A percentile compares a stretch with the other conserved stretches of the same genome.
Conservation (phyloP, 495 filamentous ascomycete species). For the Hypoxylon lenormandii region DNA sequence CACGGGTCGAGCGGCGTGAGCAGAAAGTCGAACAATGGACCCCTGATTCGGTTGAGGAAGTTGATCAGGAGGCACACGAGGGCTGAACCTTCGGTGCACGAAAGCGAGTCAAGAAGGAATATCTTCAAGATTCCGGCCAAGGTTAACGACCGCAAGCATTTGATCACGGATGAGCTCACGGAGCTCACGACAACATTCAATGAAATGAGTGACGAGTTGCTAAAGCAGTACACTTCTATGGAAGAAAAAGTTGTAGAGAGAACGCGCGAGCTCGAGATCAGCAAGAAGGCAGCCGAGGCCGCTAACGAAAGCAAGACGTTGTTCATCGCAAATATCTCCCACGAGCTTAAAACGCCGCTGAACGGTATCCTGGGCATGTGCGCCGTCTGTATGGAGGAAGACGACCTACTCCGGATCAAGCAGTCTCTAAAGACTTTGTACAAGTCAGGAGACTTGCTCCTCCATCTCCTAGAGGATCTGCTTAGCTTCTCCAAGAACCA, state of each 20-base stretch:
- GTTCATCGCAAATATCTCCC: constrained; percentile 95
- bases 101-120: constrained; percentile 62
- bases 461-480: constrained; percentile 89
- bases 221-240: constrained; percentile 83
- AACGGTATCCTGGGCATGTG: constrained; percentile 96
- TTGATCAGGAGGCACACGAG: constrained; percentile 50
- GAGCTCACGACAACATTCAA: constrained; percentile 90
- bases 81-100: constrained; percentile 51
- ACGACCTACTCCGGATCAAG: constrained; percentile 79
- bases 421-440: constrained; percentile 86
- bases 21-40: constrained; percentile 56
- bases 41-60: constrained; percentile 52
- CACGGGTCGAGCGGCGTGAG: constrained; percentile 52
- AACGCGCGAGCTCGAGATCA: constrained; percentile 84
- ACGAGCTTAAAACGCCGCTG: constrained; percentile 90
- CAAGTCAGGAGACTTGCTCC: constrained; percentile 86
- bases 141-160: constrained; percentile 78
- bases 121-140: constrained; percentile 84
- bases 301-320: constrained; percentile 95
- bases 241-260: constrained; percentile 86
- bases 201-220: constrained; percentile 89
- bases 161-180: constrained; percentile 85
- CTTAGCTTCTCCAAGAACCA: constrained; percentile 94
- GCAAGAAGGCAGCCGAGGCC: constrained; percentile 89
- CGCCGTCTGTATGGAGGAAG: constrained; percentile 89